Evolutionary conservation across 129 eudicot species (phyloP), one percentile per base, ranked within the genome.

Genomic region (Escallonia rubra): DNA sequence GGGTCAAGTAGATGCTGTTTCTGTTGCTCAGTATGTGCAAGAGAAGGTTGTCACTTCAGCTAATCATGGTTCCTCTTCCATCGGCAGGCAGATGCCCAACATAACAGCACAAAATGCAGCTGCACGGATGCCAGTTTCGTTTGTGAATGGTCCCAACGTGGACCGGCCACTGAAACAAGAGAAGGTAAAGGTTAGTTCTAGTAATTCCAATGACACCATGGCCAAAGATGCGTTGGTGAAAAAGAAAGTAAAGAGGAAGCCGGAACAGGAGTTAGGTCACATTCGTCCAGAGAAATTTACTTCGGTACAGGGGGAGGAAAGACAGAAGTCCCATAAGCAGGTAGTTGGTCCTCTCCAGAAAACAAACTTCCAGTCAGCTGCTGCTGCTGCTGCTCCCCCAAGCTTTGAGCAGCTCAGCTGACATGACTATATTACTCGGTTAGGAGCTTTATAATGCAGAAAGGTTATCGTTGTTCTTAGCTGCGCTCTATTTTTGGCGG

Each of bases 201-300:
- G 65, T 81, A 83, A 61, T 67, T 56, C 74, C 48, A 66, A 46
- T 48, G 73, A 69, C 66, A 49, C 66, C 44, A 65, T 58, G 10
- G 62, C 57, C 41, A 58, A 72, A 8, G 85, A 84, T 57, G 64
- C 50, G 15, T 9, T 79, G 56, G 66, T n/a, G 13, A 90, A 83
- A 74, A 91, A 88, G 74, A 88, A 88, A 74, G 74, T 71, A n/a
- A 87, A 85, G 74, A 80, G 76, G 83, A 91, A 77, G 76, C 68
- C 83, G 8, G 87, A 85, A 61, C 9, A 60, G 7, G 82, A 65
- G 51, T 4, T 41, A 64, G 61, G 66, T 64, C 81, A 64, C 10
- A 4, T 59, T 10, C 83, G 75, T 52, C 74, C 73, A n/a, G 86
- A 85, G 67, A 85, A 75, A 74, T 68, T 70, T 14, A 52, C 66